Evolutionary conservation across 352 stramenopile genomes (phyloP), one percentile per base, ranked within the genome.

Genomic region (Pythium grandisporangium): DNA sequence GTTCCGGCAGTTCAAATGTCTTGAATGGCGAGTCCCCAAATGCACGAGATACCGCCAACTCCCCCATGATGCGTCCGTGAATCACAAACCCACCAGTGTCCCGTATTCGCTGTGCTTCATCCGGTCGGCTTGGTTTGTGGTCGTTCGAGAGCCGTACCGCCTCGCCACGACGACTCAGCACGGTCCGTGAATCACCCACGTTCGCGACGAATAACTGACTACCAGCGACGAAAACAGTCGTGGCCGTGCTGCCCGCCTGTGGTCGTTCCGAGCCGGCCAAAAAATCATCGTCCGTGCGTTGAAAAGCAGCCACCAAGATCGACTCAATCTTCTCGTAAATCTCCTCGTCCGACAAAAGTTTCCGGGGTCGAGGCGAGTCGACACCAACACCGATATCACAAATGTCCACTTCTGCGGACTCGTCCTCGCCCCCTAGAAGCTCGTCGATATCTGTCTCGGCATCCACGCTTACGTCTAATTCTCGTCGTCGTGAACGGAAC

Each of bases 11-110:
- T 20, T 92, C 79, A 48, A 88, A 89, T 30, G 83, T 94, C 68
- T 99, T 99, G 63, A 98, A 98, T 21, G 95, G 96, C 48, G 88
- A 92, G 59, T 98, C 95, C 8, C 79, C 79, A 43, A 93, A 93
- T 1, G 79, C 79, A 13, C 79, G 61, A 7, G 79, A 90, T 32
- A 93, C 79, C 0, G 79, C 79, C 5, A 93, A 57, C 49, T 93
- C 76, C 21, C 79, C 79, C 93, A 98, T 98, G 37, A 99, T 95
- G 37, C 95, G 84, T 25, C 79, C 79, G 30, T 92, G 75, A 36
- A 92, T 90, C 20, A 92, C 78, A 67, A 92, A 90, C 1, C 76
- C 87, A 1, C 93, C 93, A 5, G 92, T 96, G n/a, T 96, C 88
- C 34, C 93, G 70, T 69, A 96, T 95, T 39, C 95, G 78, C 50